A percentile compares a stretch with the other conserved stretches of the same genome.
phyloP scores from a whole-genome alignment of 2,329 filamentous ascomycete species.

The Aspergillus flavus region DNA sequence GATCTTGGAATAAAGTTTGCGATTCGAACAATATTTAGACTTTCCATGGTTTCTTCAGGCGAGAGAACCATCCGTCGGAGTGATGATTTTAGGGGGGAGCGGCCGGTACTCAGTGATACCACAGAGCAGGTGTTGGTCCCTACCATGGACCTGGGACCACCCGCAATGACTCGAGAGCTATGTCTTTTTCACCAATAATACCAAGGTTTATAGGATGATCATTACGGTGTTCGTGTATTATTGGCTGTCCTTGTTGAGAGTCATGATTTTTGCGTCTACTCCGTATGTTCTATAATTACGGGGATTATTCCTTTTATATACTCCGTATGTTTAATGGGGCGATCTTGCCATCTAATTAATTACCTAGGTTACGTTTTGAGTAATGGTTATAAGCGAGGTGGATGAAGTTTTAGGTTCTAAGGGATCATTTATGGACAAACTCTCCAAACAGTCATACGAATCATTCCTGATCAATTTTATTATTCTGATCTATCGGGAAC shows the following conservation, averaged over 20 bases:
- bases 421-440: not conserved
- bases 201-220: not conserved
- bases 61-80: not conserved
- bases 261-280: not conserved
- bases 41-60: conserved; percentile 1
- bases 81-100: not conserved
- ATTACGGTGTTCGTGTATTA: not conserved
- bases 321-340: not conserved
- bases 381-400: not conserved
- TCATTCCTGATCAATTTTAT: not conserved
- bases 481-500: conserved; percentile 2
- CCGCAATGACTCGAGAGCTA: not conserved
- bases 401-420: not conserved
- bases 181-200: not conserved
- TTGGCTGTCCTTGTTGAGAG: not conserved
- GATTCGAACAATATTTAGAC: not conserved
- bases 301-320: not conserved
- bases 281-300: not conserved
- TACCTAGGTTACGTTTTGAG: not conserved
- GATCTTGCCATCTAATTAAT: not conserved
- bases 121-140: not conserved
- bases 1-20: not conserved
- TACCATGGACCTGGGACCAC: conserved; percentile 1
- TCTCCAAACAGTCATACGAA: not conserved
- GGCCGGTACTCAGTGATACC: not conserved